These are phyloP conservation scores for Monosporascus sp. DNA, from an alignment of 2,329 filamentous ascomycete genomes.

Conservation along the genomic window DNA sequence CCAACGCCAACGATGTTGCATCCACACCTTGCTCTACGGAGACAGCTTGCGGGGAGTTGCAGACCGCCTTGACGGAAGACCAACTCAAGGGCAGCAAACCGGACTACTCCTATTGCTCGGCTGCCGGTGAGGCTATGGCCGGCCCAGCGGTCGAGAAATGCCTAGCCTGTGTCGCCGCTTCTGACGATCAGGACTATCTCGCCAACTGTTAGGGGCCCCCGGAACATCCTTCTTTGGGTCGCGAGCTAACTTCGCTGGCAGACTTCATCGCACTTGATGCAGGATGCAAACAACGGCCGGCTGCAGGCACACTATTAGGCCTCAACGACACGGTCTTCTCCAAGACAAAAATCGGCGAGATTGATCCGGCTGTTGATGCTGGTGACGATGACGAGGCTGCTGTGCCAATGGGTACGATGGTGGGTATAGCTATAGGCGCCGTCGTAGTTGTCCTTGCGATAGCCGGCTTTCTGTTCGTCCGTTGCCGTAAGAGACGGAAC, in stretches of 20 bases:
- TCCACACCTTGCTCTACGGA: slow-evolving; percentile 47
- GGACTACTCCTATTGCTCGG: slow-evolving; percentile 45
- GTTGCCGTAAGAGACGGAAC: slow-evolving; percentile 40
- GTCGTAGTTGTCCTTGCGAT: slow-evolving; percentile 33
- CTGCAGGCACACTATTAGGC: slow-evolving; percentile 29
- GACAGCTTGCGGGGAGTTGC: slow-evolving; percentile 44
- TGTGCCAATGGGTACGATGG: slow-evolving; percentile 36
- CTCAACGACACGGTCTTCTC: slow-evolving; percentile 44
- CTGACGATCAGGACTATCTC: slow-evolving; percentile 37
- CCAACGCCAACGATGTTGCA: slow-evolving; percentile 39
- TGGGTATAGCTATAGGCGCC: slow-evolving; percentile 38
- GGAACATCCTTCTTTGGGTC: background rate
- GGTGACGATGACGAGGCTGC: slow-evolving; percentile 8
- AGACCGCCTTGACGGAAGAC: slow-evolving; percentile 34
- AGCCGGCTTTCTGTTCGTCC: slow-evolving; percentile 38
- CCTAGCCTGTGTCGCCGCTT: slow-evolving; percentile 40
- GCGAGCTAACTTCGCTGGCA: slow-evolving; percentile 18
- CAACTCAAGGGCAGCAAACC: slow-evolving; percentile 29
- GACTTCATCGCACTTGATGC: slow-evolving; percentile 48
- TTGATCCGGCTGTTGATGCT: slow-evolving; percentile 26
- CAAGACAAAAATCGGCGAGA: slow-evolving; percentile 26
- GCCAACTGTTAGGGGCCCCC: slow-evolving; percentile 43
- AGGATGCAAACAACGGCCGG: slow-evolving; percentile 44
- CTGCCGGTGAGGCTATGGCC: slow-evolving; percentile 32
- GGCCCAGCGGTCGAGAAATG: slow-evolving; percentile 35